Base-by-base conservation (phyloP, 2,329 filamentous ascomycete genomes). In the Ophiocordyceps camponoti-rufipedis region DNA sequence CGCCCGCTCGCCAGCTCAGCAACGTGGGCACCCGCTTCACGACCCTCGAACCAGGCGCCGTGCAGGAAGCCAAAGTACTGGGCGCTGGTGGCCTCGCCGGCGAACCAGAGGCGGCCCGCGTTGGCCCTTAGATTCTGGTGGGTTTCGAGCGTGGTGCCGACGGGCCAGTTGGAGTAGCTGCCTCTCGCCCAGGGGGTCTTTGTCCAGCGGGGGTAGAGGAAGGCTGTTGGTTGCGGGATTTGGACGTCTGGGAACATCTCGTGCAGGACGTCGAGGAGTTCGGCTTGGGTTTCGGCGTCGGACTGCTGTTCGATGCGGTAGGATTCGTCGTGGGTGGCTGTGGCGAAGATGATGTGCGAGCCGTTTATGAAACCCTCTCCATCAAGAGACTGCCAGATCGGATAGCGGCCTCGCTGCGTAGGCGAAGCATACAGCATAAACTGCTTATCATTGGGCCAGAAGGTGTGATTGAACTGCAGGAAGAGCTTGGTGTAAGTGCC, bases 401-500 rank as follows among this genome's bases (percentile, higher is more conserved):
- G 74, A 33, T 60, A 70, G 48, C 66, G 64, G 0, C 67, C 67
- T 1, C 67, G 61, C 16, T 54, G 54, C 0, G 56, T 55, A 3
- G 64, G 58, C 23, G 68, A 67, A 0, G 67, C 67, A 45, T 70
- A 70, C 0, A 70, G 54, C 47, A 70, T 65, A 50, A 58, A 70
- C 50, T 70, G 58, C 0, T 56, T 62, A 14, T 65, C 58, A 0
- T 60, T 54, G 0, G 52, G 63, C 80, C 80, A 84, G 58, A 84
- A 85, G 0, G 75, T 72, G 46, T 77, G 64, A 48, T 77, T 66
- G 59, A 83, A 84, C 49, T 82, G 79, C 48, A 80, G 62, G 60
- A 84, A 84, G 49, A 84, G 74, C 56, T 85, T 85, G 44, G 78
- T 84, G 60, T 83, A 85, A 0, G 78, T 82, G 7, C 74, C 80